A percentile compares a stretch with the other conserved stretches of the same genome.
phyloP scores from a whole-genome alignment of 2,329 filamentous ascomycete genomes.

The Davidsoniella eucalypti region DNA sequence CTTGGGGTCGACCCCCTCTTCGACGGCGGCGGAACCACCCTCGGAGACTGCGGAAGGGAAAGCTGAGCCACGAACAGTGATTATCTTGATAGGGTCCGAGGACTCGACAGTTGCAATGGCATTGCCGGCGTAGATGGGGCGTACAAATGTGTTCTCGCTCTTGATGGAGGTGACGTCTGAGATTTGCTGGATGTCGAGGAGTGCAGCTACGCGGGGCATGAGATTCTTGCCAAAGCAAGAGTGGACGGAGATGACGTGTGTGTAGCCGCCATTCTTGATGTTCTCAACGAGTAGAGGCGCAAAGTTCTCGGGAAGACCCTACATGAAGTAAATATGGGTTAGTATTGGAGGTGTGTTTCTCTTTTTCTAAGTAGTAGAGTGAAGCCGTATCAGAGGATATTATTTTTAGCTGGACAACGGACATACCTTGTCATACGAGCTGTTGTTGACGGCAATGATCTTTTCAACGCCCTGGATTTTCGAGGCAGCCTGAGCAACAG shows the following conservation, averaged over 20 bases:
- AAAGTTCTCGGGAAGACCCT: slow-evolving; percentile 86
- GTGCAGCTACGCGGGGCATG: slow-evolving; percentile 75
- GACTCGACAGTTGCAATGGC: slow-evolving; percentile 94
- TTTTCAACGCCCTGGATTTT: slow-evolving; percentile 87
- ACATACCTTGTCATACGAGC: slow-evolving; percentile 76
- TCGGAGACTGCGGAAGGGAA: slow-evolving; percentile 61
- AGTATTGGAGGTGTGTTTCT: background rate
- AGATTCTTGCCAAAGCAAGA: slow-evolving; percentile 95
- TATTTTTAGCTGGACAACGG: background rate
- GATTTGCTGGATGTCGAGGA: slow-evolving; percentile 84
- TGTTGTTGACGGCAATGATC: slow-evolving; percentile 75
- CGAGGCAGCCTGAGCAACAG: slow-evolving; percentile 64
- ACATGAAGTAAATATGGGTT: slow-evolving; percentile 6
- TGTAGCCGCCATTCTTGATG: slow-evolving; percentile 88
- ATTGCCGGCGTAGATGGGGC: slow-evolving; percentile 95
- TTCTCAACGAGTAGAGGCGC: slow-evolving; percentile 90
- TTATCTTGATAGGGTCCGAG: slow-evolving; percentile 65
- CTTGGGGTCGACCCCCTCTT: slow-evolving; percentile 75
- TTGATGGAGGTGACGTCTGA: slow-evolving; percentile 82
- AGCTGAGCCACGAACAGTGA: slow-evolving; percentile 85
- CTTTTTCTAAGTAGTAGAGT: background rate
- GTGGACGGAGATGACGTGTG: slow-evolving; percentile 78
- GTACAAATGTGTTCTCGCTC: slow-evolving; percentile 83
- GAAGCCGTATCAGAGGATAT: too few relatives aligned
- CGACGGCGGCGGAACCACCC: slow-evolving; percentile 58